These are phyloP conservation scores for Encephalitozoon cuniculi DNA, from an alignment of 371 early-diverging fungal genomes.

Conservation along the genomic window DNA sequence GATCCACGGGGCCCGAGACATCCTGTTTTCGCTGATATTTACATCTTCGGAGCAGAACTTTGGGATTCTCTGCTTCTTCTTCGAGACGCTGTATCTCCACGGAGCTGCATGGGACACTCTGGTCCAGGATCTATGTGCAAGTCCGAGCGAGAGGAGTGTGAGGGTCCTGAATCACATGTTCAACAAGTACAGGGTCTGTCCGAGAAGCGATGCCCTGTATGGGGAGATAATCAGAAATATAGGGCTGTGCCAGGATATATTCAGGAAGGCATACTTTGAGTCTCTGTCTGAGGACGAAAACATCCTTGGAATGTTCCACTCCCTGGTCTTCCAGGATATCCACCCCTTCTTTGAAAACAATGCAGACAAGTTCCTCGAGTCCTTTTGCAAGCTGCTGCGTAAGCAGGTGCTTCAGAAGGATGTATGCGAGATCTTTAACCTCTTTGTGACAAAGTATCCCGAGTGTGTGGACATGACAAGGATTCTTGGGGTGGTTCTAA, in stretches of 20 bases:
- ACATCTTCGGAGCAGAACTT: constrained; percentile 1
- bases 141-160: not conserved
- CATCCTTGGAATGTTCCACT: constrained; percentile 39
- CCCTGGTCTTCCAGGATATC: constrained; percentile 44
- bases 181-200: constrained; percentile 15
- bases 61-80: constrained; percentile 7
- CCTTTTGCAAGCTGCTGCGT: constrained; percentile 1
- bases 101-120: not conserved
- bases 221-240: constrained; percentile 31
- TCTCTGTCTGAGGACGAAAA: not conserved
- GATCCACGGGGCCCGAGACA: not conserved
- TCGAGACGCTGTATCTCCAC: constrained; percentile 14
- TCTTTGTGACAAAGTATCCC: constrained; percentile 39
- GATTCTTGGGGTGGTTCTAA: constrained; percentile 21
- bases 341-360: constrained; percentile 52
- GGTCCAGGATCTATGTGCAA: constrained; percentile 16
- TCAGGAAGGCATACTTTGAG: constrained; percentile 14
- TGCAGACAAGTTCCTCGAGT: constrained; percentile 14
- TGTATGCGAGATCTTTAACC: constrained; percentile 29
- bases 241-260: constrained; percentile 17
- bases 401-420: not conserved
- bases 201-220: constrained; percentile 23
- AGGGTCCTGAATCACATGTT: constrained; percentile 26
- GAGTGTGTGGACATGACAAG: constrained; percentile 32
- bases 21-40: constrained; percentile 9